Evolutionary conservation across 805 yeast genomes (phyloP), one percentile per base, ranked within the genome.

Genomic region (Cyberlindnera samutprakarnensis): DNA sequence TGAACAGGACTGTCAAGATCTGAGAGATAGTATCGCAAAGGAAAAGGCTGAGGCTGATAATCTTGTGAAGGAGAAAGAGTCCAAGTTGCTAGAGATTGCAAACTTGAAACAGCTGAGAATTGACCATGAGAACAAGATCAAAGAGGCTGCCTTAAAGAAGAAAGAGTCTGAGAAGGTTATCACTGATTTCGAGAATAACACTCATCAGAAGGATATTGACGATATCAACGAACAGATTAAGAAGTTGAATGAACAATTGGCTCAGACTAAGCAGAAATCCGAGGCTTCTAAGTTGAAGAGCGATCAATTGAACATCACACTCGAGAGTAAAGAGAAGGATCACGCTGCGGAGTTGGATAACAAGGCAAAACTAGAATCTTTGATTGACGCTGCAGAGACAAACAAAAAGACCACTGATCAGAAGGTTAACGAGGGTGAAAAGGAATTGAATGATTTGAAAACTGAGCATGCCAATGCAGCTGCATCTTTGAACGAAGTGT

Each of bases 21-120:
- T 48, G 24, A 46, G 43, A 32, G 3, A 11, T 13, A 33, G 36
- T 11, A 25, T 51, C 15, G 32, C 31, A 28, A 30, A 28, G n/a
- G 49, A 48, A 18, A 35, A 41, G 26, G 30, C 30, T n/a, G 36
- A 43, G 25, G 42, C 41, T 13, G 47, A 40, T 12, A 49, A 40
- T 2, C 29, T 45, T 16, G 26, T 23, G 10, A 38, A 30, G 23
- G 33, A 35, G 9, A 40, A 48, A 27, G 33, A 38, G 7, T 26
- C 18, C 4, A 43, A 46, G 26, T 17, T 35, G 6, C 23, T 24
- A 3, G 43, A 43, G 23, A 37, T 51, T 34, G 43, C 35, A 8
- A 38, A 42, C 3, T 35, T 49, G 31, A 36, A 35, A 7, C 29
- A 33, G 14, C 48, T 44, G 20, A 47, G 39, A 33, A 47, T 44